A percentile compares a stretch with the other conserved stretches of the same genome.
These are phyloP conservation scores for Fusarium hainanense DNA, from an alignment of 2,329 filamentous ascomycete genomes.

Conservation along the genomic window DNA sequence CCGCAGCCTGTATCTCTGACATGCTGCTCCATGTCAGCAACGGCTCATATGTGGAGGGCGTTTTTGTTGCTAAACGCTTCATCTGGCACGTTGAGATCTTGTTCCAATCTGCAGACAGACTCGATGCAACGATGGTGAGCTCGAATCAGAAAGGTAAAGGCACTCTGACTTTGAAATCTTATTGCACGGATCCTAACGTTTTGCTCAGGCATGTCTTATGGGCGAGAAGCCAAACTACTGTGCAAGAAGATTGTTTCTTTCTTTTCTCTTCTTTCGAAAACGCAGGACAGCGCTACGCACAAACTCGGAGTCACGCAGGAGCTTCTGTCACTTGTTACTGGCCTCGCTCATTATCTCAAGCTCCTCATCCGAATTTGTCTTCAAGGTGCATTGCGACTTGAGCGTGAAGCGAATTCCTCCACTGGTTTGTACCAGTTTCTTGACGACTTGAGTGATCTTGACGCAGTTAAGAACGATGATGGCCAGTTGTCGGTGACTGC, in stretches of 20 bases:
- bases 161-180: neutral
- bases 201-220: slow-evolving; percentile 81
- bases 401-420: slow-evolving; percentile 80
- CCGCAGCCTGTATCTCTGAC: slow-evolving; percentile 96
- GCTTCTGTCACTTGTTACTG: slow-evolving; percentile 95
- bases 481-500: slow-evolving; percentile 73
- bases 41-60: slow-evolving; percentile 93
- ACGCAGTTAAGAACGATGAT: slow-evolving; percentile 78
- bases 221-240: slow-evolving; percentile 96
- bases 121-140: slow-evolving; percentile 77
- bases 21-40: slow-evolving; percentile 99
- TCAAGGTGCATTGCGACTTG: slow-evolving; percentile 90
- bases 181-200: slow-evolving; percentile 25
- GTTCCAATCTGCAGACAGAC: slow-evolving; percentile 86
- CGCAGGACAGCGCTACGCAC: slow-evolving; percentile 87
- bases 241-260: slow-evolving; percentile 99
- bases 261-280: slow-evolving; percentile 93
- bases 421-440: slow-evolving; percentile 86
- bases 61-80: slow-evolving; percentile 94
- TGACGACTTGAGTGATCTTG: slow-evolving; percentile 84
- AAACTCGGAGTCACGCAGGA: slow-evolving; percentile 98
- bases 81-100: slow-evolving; percentile 96
- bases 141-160: slow-evolving; percentile 79
- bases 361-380: slow-evolving; percentile 96
- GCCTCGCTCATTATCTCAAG: slow-evolving; percentile 96